Conservation (phyloP, 768 basidiomycete species). For the Nevesoporus exiguus region DNA sequence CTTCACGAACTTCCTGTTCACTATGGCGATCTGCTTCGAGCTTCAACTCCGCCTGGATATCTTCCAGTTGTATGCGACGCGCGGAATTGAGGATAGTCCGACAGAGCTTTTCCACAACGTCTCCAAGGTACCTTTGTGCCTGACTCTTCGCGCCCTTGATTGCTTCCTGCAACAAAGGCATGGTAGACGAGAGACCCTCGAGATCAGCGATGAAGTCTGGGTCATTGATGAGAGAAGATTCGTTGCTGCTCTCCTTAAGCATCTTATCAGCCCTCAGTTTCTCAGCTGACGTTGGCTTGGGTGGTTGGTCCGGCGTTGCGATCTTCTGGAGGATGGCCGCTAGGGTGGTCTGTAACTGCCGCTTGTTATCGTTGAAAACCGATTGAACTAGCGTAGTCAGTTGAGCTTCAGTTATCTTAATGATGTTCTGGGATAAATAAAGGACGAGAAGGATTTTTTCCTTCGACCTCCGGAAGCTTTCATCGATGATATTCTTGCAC, state of each 20-base stretch:
- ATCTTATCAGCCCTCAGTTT: constrained; percentile 14
- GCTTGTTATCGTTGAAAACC: constrained; percentile 12
- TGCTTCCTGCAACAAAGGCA: constrained; percentile 19
- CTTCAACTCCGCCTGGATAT: constrained; percentile 11
- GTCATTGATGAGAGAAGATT: constrained; percentile 20
- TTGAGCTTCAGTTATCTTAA: constrained; percentile 14
- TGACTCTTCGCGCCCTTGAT: constrained; percentile 10
- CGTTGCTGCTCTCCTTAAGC: constrained; percentile 21
- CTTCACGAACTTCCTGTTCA: constrained; percentile 18
- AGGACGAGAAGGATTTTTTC: constrained; percentile 21
- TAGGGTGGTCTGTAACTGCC: constrained; percentile 9
- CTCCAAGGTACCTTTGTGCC: constrained; percentile 19
- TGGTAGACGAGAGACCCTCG: constrained; percentile 8
- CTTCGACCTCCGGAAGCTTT: constrained; percentile 22
- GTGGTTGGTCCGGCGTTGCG: neutral
- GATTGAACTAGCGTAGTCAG: constrained; percentile 11
- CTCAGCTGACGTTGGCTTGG: constrained; percentile 14
- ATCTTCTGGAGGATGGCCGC: constrained; percentile 17
- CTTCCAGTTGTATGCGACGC: constrained; percentile 19
- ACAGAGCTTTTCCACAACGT: constrained; percentile 17
- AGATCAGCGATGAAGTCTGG: constrained; percentile 24
- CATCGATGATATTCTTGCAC: constrained; percentile 15
- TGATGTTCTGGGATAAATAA: constrained; percentile 14
- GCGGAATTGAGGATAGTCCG: constrained; percentile 8
- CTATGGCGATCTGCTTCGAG: constrained; percentile 8